Evolutionary conservation across 306 rosid genomes (phyloP).

Genomic region (Fagus sylvatica): DNA sequence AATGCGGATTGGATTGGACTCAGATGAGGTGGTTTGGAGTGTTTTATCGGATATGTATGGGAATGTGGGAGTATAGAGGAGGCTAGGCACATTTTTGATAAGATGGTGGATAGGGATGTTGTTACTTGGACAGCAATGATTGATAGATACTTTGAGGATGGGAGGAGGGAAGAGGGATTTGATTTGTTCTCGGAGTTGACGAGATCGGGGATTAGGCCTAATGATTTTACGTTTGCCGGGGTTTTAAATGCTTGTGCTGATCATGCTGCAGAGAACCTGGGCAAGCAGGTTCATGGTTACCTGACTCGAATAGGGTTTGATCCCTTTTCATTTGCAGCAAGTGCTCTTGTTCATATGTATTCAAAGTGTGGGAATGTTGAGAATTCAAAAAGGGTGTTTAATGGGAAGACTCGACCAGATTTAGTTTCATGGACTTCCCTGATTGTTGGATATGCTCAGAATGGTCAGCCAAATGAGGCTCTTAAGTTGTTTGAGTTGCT

Average conservation of each 20-base stretch:
- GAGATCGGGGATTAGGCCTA: slow-evolving; percentile 46
- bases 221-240: slow-evolving; percentile 66
- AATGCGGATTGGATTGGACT: slow-evolving; percentile 37
- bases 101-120: slow-evolving; percentile 52
- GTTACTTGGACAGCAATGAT: slow-evolving; percentile 75
- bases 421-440: not conserved
- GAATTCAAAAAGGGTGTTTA: not conserved
- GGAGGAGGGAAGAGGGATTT: slow-evolving; percentile 62
- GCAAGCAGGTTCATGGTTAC: slow-evolving; percentile 68
- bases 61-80: slow-evolving; percentile 68
- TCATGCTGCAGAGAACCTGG: slow-evolving; percentile 50
- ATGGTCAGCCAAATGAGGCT: not conserved
- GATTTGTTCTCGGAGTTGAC: slow-evolving; percentile 48
- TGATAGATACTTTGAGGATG: slow-evolving; percentile 59
- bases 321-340: slow-evolving; percentile 52
- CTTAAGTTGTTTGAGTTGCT: not conserved
- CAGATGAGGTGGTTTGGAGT: slow-evolving; percentile 42
- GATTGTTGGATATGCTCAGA: not conserved
- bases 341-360: slow-evolving; percentile 5
- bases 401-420: not conserved
- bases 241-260: slow-evolving; percentile 69
- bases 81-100: slow-evolving; percentile 58
- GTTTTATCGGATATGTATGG: slow-evolving; percentile 61
- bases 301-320: slow-evolving; percentile 57
- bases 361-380: slow-evolving; percentile 11